Evolutionary conservation across 139 green algal genomes (phyloP).

Genomic region (Tetradesmus obliquus): DNA sequence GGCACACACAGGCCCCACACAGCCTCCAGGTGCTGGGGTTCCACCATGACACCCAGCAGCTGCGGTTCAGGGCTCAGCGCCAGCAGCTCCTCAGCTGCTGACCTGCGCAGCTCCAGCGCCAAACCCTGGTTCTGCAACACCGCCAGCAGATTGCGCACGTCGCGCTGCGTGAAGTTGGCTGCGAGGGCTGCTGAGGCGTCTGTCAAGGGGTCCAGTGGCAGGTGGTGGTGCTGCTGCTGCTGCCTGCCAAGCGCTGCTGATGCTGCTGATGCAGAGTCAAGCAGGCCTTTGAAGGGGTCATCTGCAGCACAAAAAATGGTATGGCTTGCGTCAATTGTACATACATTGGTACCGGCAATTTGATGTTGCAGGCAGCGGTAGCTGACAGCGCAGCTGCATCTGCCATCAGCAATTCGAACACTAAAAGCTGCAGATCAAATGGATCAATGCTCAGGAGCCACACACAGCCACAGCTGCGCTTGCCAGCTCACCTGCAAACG

Average conservation of each 20-base stretch:
- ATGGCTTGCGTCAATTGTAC: neutral
- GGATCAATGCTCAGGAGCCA: neutral
- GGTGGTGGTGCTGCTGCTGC: conserved; percentile 2
- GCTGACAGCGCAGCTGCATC: too few species aligned
- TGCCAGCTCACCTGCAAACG: neutral
- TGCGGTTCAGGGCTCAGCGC: conserved; percentile 50
- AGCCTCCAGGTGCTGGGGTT: conserved; percentile 14
- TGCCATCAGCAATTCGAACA: neutral
- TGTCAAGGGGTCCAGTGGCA: neutral
- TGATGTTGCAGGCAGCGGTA: too few species aligned
- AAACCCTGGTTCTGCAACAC: conserved; percentile 58
- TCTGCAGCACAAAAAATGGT: neutral
- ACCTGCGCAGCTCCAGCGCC: conserved; percentile 60
- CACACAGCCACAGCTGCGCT: too few species aligned
- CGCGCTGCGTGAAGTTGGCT: conserved; percentile 49
- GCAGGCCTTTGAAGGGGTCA: conserved; percentile 51
- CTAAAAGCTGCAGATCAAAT: neutral
- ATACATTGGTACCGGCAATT: too few species aligned
- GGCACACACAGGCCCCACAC: conserved; percentile 38
- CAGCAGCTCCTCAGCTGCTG: conserved; percentile 63
- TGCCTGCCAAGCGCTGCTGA: neutral
- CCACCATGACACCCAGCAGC: conserved; percentile 47
- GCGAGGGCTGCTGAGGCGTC: conserved; percentile 35
- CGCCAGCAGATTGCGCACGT: conserved; percentile 61
- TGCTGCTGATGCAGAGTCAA: conserved; percentile 31